Percentiles rank a stretch among this genome's conserved stretches.
Evolutionary conservation across 2,329 filamentous ascomycete genomes (phyloP).

Genomic region (Phoma sp.): DNA sequence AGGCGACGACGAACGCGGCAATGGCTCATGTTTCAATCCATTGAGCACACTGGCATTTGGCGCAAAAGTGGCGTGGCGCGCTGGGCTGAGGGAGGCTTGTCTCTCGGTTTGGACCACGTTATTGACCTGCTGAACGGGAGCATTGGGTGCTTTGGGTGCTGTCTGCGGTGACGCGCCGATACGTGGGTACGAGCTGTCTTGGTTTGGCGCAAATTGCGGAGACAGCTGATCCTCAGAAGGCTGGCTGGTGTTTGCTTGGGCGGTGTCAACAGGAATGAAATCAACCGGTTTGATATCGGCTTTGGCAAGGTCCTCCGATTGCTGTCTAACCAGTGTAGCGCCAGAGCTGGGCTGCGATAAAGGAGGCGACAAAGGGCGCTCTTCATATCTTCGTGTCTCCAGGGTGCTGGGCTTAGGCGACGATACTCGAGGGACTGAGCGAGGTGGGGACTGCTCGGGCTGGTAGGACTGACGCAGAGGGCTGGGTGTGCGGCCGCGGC

Average conservation of each 20-base stretch:
- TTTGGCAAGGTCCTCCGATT: conserved; percentile 53
- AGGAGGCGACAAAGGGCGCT: conserved; percentile 14
- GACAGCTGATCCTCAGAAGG: conserved; percentile 24
- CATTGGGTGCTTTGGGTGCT: conserved; percentile 13
- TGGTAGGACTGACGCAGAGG: conserved; percentile 23
- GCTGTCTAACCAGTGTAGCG: conserved; percentile 18
- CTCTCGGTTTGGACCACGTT: conserved; percentile 34
- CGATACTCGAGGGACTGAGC: conserved; percentile 18
- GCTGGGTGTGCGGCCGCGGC: conserved; percentile 24
- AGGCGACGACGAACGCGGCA: conserved; percentile 73
- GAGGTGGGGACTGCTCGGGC: conserved; percentile 17
- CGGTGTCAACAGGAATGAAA: conserved; percentile 17
- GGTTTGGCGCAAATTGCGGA: conserved; percentile 31
- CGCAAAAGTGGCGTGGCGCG: conserved; percentile 71
- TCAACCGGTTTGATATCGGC: conserved; percentile 41
- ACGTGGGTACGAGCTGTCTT: conserved; percentile 37
- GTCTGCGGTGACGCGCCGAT: conserved; percentile 20
- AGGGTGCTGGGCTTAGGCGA: conserved; percentile 6
- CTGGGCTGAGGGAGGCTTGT: conserved; percentile 63
- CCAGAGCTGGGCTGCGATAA: conserved; percentile 7
- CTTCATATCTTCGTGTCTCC: conserved; percentile 9
- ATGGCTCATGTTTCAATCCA: conserved; percentile 69
- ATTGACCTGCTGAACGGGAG: conserved; percentile 15
- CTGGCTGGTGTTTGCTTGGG: conserved; percentile 29
- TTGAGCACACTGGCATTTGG: conserved; percentile 58